Evolutionary conservation across 139 green algal species (phyloP), one percentile per base, ranked within the genome.

Genomic region (Deuterostichococcus epilithicus): DNA sequence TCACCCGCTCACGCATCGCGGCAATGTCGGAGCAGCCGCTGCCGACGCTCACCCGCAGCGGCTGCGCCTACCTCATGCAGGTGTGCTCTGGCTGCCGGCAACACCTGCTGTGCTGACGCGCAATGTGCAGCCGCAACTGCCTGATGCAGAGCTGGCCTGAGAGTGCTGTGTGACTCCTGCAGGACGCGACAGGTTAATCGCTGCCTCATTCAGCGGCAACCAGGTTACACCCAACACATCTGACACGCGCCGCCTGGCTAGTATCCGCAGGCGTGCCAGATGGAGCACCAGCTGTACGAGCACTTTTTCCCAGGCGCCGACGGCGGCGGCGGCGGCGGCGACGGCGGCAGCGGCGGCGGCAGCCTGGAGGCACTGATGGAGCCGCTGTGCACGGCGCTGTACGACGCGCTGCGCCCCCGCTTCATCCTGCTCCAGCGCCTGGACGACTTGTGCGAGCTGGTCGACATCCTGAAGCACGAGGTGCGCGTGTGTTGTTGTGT

Each of bases 31-130:
- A 52, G 15, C 37, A 85, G 66, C 72, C 81, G 23, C 83, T 96
- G 69, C 86, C 92, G 52, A 34, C 81, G 13, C 82, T 94, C 67
- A 89, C 89, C 20, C 88, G 89, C 66, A 82, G 70, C 33, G 95
- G 93, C 71, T 97, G 87, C 73, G 87, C 91, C 52, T 93, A 97
- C 82, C 87, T 98, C 67, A 88, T 95, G 78, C 90, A 97, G 70
- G 84, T 84, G 33, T 67, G 59, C 59, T 67, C 10, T n/a, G 59
- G 59, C 18, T 32, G 26, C 59, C 18, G 45, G 15, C 13, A 60
- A 67, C 42, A 52, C 42, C 8, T 8, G 8, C 42, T 8, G 42
- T 13, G 13, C 42, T 13, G 13, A 13, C 42, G 8, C 13, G 42
- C 42, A 52, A 76, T 18, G 6, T 77, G 32, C 37, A 77, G 67